Conservation (phyloP, 768 basidiomycete genomes). For the Hypholoma sublateritium region DNA sequence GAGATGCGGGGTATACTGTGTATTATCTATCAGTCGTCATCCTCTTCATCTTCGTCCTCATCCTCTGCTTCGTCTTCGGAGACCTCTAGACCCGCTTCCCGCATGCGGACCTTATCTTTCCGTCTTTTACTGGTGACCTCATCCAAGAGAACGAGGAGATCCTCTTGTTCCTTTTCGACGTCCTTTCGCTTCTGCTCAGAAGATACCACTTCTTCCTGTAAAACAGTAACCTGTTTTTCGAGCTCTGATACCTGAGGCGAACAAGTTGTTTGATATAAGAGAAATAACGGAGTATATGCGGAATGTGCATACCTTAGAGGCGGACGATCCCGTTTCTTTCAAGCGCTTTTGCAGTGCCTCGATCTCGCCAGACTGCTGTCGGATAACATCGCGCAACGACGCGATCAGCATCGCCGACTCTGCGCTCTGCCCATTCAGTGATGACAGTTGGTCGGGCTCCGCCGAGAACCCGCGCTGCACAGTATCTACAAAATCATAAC, state of each 20-base stretch:
- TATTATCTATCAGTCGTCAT: conserved; percentile 5
- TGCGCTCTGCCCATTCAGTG: conserved; percentile 63
- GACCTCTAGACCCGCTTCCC: conserved; percentile 77
- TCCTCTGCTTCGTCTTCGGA: conserved; percentile 91
- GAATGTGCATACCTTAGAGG: conserved; percentile 16
- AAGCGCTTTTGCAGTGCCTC: conserved; percentile 65
- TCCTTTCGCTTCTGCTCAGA: conserved; percentile 73
- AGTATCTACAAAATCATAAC: conserved; percentile 48
- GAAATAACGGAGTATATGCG: background rate
- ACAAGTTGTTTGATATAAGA: background rate
- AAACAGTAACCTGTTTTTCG: conserved; percentile 41
- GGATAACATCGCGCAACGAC: conserved; percentile 82
- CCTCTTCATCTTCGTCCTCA: conserved; percentile 45
- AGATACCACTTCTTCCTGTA: conserved; percentile 47
- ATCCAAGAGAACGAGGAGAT: conserved; percentile 89
- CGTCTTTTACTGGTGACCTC: conserved; percentile 86
- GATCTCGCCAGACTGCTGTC: conserved; percentile 79
- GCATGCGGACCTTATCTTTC: conserved; percentile 79
- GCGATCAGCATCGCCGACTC: conserved; percentile 82
- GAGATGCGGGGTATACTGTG: background rate
- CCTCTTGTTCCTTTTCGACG: conserved; percentile 95
- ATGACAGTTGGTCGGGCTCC: conserved; percentile 65
- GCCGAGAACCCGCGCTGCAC: conserved; percentile 71
- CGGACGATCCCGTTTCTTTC: conserved; percentile 29
- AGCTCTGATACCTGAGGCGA: conserved; percentile 41